Conservation (phyloP, 1,284 basidiomycete genomes). For the Cryptococcus hybrid region DNA sequence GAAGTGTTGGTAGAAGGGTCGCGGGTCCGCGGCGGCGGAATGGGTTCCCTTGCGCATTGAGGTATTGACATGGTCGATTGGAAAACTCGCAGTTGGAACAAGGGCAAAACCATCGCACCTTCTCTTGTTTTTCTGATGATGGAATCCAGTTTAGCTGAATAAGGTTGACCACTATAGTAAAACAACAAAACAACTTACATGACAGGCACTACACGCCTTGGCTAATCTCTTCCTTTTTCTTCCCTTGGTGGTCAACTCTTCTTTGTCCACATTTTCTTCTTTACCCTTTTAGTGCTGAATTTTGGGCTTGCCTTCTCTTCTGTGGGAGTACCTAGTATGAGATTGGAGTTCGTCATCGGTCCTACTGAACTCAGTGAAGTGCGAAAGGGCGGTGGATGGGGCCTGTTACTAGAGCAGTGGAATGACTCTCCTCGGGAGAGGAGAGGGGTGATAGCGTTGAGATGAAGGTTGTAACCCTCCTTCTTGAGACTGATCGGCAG, state of each 20-base stretch:
- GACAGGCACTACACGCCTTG: conserved; percentile 50
- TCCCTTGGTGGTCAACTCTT: conserved; percentile 50
- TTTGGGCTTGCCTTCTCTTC: neutral
- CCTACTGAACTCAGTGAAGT: conserved; percentile 8
- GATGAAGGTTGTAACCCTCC: neutral
- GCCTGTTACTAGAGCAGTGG: conserved; percentile 13
- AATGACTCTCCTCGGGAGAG: conserved; percentile 2
- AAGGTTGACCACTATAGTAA: neutral
- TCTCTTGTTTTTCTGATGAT: conserved; percentile 51
- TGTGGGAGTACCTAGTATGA: neutral
- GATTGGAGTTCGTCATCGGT: neutral
- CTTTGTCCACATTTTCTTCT: conserved; percentile 20
- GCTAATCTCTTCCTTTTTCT: conserved; percentile 48
- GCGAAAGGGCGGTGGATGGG: conserved; percentile 13
- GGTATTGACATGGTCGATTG: conserved; percentile 50
- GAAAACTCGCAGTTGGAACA: conserved; percentile 56
- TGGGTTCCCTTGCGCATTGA: conserved; percentile 49
- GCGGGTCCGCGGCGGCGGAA: conserved; percentile 47
- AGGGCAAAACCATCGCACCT: conserved; percentile 54
- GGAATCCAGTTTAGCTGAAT: neutral
- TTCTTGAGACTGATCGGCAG: neutral
- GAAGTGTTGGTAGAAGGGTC: conserved; percentile 26
- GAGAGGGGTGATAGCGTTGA: no score
- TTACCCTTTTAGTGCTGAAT: no score
- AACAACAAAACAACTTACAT: conserved; percentile 29